phyloP scores from a whole-genome alignment of 805 yeast species.

The Pichia membranifaciens region DNA sequence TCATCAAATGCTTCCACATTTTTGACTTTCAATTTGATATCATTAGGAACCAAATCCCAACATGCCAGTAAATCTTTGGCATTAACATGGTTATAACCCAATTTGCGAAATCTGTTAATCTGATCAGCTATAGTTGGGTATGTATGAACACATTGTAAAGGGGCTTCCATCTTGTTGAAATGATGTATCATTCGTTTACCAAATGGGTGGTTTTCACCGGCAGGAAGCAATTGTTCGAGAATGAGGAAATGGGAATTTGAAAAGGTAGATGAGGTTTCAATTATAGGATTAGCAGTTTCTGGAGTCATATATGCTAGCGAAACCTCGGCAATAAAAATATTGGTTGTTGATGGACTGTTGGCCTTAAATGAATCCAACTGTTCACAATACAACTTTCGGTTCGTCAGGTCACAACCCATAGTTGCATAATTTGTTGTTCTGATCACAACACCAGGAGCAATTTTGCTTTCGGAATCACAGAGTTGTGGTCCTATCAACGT shows the following conservation, averaged over 20 bases:
- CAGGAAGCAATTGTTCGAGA: slow-evolving; percentile 68
- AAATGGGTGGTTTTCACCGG: slow-evolving; percentile 58
- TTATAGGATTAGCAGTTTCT: slow-evolving; percentile 55
- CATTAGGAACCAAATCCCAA: slow-evolving; percentile 47
- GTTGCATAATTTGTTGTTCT: slow-evolving; percentile 45
- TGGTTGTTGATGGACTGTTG: slow-evolving; percentile 29
- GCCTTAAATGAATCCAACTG: slow-evolving; percentile 27
- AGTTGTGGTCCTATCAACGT: slow-evolving; percentile 37
- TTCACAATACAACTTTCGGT: slow-evolving; percentile 33
- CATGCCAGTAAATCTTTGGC: slow-evolving; percentile 49
- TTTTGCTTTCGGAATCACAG: background rate
- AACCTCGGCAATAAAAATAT: slow-evolving; percentile 73
- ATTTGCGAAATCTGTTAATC: slow-evolving; percentile 37
- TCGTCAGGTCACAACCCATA: slow-evolving; percentile 63
- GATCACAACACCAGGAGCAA: slow-evolving; percentile 24
- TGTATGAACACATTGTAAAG: slow-evolving; percentile 54
- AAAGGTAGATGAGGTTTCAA: slow-evolving; percentile 40
- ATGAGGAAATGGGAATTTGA: slow-evolving; percentile 55
- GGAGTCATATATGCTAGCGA: slow-evolving; percentile 77
- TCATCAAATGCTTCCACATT: slow-evolving; percentile 70
- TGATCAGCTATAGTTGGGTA: slow-evolving; percentile 53
- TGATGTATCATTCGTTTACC: slow-evolving; percentile 71
- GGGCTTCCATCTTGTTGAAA: slow-evolving; percentile 59
- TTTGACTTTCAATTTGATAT: slow-evolving; percentile 37
- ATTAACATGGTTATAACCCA: slow-evolving; percentile 46